These are phyloP conservation scores for Ganoderma meredithae DNA, from an alignment of 1,284 basidiomycete genomes.

Conservation along the genomic window DNA sequence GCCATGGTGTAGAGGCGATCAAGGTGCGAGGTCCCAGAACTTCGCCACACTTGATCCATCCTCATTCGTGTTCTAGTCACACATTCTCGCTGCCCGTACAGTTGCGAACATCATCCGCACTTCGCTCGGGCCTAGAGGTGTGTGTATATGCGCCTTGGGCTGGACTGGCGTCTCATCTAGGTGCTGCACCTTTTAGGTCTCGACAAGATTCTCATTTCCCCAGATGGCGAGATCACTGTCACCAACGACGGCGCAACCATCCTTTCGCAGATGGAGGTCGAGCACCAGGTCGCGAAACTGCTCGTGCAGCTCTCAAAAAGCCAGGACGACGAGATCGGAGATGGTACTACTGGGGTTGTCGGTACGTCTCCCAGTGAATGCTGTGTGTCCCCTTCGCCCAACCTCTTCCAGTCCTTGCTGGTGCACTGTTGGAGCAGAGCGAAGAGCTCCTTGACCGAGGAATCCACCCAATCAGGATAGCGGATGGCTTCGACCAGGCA, in stretches of 20 bases:
- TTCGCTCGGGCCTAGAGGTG: conserved; percentile 93
- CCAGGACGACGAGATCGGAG: conserved; percentile 99
- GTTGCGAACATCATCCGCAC: conserved; percentile 97
- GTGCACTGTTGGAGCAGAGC: conserved; percentile 92
- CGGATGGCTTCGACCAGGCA: conserved; percentile 97
- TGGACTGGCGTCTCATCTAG: conserved; percentile 10
- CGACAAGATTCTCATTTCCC: conserved; percentile 98
- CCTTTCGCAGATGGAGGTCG: conserved; percentile 95
- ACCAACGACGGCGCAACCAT: conserved; percentile 99
- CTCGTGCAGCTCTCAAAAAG: conserved; percentile 97
- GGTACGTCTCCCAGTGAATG: conserved; percentile 62
- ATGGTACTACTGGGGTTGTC: conserved; percentile 98
- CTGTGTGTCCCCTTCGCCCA: not conserved
- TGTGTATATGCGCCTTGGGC: conserved; percentile 25
- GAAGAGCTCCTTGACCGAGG: conserved; percentile 94
- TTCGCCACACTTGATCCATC: not conserved
- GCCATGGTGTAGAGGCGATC: conserved; percentile 95
- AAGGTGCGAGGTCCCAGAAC: conserved; percentile 64
- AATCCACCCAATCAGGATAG: conserved; percentile 98
- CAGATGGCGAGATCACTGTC: conserved; percentile 98
- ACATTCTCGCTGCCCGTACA: conserved; percentile 92
- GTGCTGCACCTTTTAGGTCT: conserved; percentile 63
- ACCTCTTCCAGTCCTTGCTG: conserved; percentile 83
- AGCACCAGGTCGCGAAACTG: conserved; percentile 98
- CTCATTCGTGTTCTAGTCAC: conserved; percentile 67